These are phyloP conservation scores for Chenopodium suecicum DNA, from an alignment of 148 eudicot species.

Conservation along the genomic window DNA sequence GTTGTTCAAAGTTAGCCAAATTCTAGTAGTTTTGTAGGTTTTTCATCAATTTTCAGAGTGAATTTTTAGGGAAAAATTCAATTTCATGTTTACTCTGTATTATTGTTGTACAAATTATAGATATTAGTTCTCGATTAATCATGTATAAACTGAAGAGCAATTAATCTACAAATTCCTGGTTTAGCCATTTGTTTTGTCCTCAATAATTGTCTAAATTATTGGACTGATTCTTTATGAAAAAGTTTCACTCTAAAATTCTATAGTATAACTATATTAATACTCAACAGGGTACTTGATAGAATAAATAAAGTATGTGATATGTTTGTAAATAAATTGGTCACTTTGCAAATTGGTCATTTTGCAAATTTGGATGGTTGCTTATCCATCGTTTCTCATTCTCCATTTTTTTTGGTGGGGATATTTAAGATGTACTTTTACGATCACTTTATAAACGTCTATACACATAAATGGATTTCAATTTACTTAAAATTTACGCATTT, in stretches of 20 bases:
- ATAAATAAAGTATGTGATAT: too few relatives aligned
- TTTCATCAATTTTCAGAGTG: not conserved
- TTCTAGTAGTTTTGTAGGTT: not conserved
- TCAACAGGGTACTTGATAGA: too few relatives aligned
- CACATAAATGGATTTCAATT: too few relatives aligned
- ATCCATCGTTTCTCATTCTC: not conserved
- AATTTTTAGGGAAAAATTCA: not conserved
- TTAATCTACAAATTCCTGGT: not conserved
- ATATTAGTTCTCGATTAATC: not conserved
- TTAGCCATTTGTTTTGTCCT: not conserved
- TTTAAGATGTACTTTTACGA: not conserved
- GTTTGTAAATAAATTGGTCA: too few relatives aligned
- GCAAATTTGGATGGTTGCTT: not conserved
- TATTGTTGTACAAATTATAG: constrained; percentile 2
- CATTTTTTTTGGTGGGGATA: not conserved
- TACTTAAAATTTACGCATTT: too few relatives aligned
- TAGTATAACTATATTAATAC: too few relatives aligned
- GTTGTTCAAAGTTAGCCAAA: not conserved
- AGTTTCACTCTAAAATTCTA: too few relatives aligned
- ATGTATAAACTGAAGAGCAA: constrained; percentile 1
- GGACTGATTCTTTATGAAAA: not conserved
- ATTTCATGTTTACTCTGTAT: not conserved
- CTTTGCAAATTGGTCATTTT: not conserved
- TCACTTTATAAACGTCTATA: not conserved
- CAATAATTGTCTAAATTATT: not conserved